Conservation (phyloP, 495 filamentous ascomycete species). For the Aspergillus nanangensis region DNA sequence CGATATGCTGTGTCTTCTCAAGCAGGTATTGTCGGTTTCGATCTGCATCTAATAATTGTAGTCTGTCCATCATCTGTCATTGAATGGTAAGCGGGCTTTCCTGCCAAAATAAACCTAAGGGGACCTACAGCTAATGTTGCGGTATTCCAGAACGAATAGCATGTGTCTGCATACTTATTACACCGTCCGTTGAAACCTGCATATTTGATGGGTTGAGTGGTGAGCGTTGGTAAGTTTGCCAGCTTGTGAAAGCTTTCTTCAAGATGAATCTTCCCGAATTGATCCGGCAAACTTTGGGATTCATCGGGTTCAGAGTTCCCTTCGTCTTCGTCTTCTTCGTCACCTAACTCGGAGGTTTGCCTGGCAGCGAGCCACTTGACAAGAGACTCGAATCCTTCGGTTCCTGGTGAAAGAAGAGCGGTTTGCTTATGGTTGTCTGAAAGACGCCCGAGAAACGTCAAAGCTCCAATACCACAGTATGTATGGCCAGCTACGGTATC, state of each 20-base stretch:
- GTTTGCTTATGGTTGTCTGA: constrained; percentile 12
- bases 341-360: constrained; percentile 53
- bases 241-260: constrained; percentile 28
- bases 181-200: constrained; percentile 81
- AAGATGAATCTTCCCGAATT: constrained; percentile 14
- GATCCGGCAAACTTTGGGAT: background rate
- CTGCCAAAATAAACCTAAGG: no score
- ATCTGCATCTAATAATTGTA: constrained; percentile 53
- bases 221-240: constrained; percentile 26
- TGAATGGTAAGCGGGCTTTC: no score
- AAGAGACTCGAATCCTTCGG: constrained; percentile 37
- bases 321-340: constrained; percentile 46
- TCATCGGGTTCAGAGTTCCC: constrained; percentile 31
- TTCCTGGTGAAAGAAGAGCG: constrained; percentile 27
- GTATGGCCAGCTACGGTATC: constrained; percentile 69
- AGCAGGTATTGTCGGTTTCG: constrained; percentile 73
- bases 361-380: constrained; percentile 66
- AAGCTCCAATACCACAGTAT: constrained; percentile 74
- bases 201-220: constrained; percentile 37
- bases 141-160: constrained; percentile 88
- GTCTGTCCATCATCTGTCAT: constrained; percentile 67
- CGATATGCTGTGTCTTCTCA: constrained; percentile 81
- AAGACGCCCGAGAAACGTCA: constrained; percentile 61
- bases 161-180: constrained; percentile 90
- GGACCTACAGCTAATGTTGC: constrained; percentile 59